phyloP scores from a whole-genome alignment of 225 moss, liverwort and hornwort species.

The Physcomitrellopsis africana region DNA sequence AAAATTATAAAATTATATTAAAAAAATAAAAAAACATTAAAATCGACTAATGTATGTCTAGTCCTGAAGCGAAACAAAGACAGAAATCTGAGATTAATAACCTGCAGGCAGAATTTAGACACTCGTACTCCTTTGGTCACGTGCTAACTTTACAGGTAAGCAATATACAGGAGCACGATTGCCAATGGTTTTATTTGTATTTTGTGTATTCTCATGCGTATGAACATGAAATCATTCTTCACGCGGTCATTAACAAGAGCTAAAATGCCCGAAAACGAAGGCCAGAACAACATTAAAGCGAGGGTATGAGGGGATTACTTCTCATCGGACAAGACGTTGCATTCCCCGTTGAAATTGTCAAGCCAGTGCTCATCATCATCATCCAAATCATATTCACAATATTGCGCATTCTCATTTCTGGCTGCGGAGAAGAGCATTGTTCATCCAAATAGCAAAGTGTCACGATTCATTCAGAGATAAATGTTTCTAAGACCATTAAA shows the following conservation, averaged over 20 bases:
- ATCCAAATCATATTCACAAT: slow-evolving; percentile 85
- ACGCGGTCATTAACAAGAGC: not conserved
- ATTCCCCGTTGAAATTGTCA: slow-evolving; percentile 63
- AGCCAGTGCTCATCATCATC: slow-evolving; percentile 85
- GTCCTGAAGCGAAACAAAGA: not conserved
- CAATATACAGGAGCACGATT: not conserved
- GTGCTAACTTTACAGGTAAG: not conserved
- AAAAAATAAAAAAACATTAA: too few relatives aligned
- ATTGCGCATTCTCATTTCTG: slow-evolving; percentile 65
- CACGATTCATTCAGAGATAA: not conserved
- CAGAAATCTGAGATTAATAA: not conserved
- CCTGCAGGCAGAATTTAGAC: not conserved
- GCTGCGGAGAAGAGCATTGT: slow-evolving; percentile 48
- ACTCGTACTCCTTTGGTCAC: not conserved
- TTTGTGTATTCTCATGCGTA: not conserved
- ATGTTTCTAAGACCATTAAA: not conserved
- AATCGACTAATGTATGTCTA: not conserved
- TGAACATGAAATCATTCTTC: not conserved
- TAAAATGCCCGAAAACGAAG: slow-evolving; percentile 11
- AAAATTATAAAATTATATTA: not conserved
- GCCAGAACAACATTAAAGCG: not conserved
- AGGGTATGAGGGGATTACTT: slow-evolving; percentile 39
- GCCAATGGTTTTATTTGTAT: not conserved
- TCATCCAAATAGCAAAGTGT: not conserved
- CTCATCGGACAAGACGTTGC: slow-evolving; percentile 64